Percentiles rank a stretch among this genome's conserved stretches.
phyloP scores from a whole-genome alignment of 1,284 basidiomycete species.

The Tausonia pullulans region DNA sequence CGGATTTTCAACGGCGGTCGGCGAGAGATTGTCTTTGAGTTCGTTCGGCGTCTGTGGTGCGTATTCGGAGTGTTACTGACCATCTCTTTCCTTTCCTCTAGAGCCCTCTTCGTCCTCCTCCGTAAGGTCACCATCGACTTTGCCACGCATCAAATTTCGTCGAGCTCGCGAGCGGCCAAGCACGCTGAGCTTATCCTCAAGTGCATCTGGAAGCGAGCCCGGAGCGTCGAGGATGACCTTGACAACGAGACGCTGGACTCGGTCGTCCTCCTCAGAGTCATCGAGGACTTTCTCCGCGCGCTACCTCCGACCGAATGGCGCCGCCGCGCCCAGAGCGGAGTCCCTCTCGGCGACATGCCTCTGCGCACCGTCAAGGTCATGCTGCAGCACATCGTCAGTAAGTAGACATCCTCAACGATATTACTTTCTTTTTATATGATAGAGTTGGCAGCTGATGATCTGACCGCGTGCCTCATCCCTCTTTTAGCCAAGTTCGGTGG shows the following conservation, averaged over 20 bases:
- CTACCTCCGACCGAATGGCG: constrained; percentile 96
- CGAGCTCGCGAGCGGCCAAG: constrained; percentile 68
- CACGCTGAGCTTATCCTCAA: constrained; percentile 95
- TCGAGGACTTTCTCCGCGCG: constrained; percentile 87
- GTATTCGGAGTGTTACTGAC: background rate
- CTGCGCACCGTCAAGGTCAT: constrained; percentile 94
- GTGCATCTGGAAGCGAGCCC: constrained; percentile 96
- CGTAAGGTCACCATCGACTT: constrained; percentile 80
- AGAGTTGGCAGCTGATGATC: background rate
- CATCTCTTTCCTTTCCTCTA: constrained; percentile 25
- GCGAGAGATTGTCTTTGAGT: constrained; percentile 86
- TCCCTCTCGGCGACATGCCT: constrained; percentile 95
- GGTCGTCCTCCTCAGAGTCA: constrained; percentile 78
- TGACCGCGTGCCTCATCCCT: background rate
- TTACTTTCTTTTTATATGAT: background rate
- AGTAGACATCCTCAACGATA: constrained; percentile 32
- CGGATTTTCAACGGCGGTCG: constrained; percentile 84
- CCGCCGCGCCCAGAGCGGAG: constrained; percentile 71
- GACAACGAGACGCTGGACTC: constrained; percentile 69
- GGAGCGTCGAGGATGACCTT: constrained; percentile 85
- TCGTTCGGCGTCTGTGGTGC: constrained; percentile 25
- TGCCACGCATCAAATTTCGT: constrained; percentile 46
- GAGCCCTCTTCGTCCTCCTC: constrained; percentile 69
- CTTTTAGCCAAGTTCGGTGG: constrained; percentile 33
- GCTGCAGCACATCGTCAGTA: constrained; percentile 86